A percentile compares a stretch with the other conserved stretches of the same genome.
Evolutionary conservation across 352 stramenopile genomes (phyloP).

Genomic region (Vaucheria bursata): DNA sequence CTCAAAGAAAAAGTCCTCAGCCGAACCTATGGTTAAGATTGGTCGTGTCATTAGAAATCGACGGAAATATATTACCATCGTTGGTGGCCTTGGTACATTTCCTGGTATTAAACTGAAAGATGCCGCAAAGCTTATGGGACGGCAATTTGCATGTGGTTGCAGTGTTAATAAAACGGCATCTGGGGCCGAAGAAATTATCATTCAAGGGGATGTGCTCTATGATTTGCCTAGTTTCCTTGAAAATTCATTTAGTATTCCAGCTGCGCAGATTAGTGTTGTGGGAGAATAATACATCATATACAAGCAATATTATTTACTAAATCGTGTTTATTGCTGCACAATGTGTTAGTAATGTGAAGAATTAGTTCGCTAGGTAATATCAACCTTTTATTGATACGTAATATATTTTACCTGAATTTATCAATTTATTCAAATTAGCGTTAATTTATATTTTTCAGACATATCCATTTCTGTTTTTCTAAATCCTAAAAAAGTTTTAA

Average conservation of each 20-base stretch:
- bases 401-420: no score
- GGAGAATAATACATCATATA: conserved; percentile 4
- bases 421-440: no score
- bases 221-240: conserved; percentile 43
- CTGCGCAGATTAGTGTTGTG: background rate
- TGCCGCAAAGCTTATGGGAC: conserved; percentile 43
- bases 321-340: no score
- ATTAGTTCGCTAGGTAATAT: no score
- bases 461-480: no score
- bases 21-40: conserved; percentile 39
- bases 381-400: no score
- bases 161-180: conserved; percentile 40
- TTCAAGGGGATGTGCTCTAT: conserved; percentile 47
- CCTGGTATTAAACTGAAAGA: conserved; percentile 49
- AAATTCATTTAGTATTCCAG: conserved; percentile 20
- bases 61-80: conserved; percentile 46
- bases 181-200: conserved; percentile 44
- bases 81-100: conserved; percentile 42
- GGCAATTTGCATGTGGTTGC: conserved; percentile 42
- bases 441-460: no score
- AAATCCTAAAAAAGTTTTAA: no score
- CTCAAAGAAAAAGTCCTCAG: conserved; percentile 16
- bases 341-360: no score
- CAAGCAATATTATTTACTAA: no score
- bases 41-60: conserved; percentile 37